Conservation (phyloP, 768 basidiomycete species). For the Gyrodon lividus region DNA sequence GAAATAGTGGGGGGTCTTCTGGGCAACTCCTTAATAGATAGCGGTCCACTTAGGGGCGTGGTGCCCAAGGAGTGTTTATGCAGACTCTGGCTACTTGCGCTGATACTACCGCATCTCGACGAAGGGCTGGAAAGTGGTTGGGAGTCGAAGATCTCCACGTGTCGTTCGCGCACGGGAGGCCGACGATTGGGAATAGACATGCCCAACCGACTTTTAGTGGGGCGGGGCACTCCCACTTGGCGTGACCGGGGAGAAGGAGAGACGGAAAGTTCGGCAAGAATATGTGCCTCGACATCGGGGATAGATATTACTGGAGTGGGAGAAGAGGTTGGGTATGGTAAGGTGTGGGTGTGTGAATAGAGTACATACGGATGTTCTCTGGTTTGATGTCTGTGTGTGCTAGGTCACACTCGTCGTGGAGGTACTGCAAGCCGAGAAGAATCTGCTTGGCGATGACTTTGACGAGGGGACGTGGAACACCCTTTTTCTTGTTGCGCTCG, state of each 20-base stretch:
- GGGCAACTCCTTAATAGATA: constrained; percentile 27
- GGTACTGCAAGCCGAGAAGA: constrained; percentile 84
- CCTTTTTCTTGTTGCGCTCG: constrained; percentile 77
- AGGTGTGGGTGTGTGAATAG: constrained; percentile 18
- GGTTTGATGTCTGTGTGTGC: constrained; percentile 95
- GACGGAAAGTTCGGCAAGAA: constrained; percentile 61
- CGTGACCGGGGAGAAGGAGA: constrained; percentile 75
- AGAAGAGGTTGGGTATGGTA: constrained; percentile 4
- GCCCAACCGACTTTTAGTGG: constrained; percentile 60
- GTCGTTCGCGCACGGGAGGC: constrained; percentile 46
- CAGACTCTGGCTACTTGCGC: constrained; percentile 22
- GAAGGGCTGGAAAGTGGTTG: constrained; percentile 69
- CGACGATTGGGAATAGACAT: constrained; percentile 60
- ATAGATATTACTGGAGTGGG: constrained; percentile 67
- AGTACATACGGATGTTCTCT: constrained; percentile 85
- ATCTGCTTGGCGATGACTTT: constrained; percentile 86
- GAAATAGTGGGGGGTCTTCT: constrained; percentile 6
- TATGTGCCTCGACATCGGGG: constrained; percentile 76
- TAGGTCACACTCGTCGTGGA: constrained; percentile 89
- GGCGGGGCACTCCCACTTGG: constrained; percentile 76
- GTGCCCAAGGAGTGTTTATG: constrained; percentile 17
- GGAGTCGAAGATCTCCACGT: constrained; percentile 81
- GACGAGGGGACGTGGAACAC: constrained; percentile 78
- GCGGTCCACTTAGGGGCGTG: constrained; percentile 5
- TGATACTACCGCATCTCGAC: constrained; percentile 29